Conservation (phyloP, 2,329 filamentous ascomycete species). For the Akanthomyces dipterigenus region DNA sequence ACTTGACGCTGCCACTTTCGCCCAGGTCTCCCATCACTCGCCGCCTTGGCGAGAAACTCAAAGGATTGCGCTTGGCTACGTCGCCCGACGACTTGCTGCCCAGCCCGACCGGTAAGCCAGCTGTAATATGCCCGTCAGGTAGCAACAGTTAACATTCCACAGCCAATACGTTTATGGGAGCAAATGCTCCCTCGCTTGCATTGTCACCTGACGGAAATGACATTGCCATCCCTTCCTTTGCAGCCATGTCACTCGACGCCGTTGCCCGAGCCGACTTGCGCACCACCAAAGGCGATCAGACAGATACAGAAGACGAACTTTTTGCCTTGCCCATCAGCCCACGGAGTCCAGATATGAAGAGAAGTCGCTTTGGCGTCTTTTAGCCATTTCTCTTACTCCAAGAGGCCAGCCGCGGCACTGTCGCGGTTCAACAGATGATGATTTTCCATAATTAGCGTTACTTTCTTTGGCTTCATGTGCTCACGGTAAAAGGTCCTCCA, state of each 20-base stretch:
- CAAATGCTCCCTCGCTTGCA: slow-evolving; percentile 26
- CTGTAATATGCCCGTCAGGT: slow-evolving; percentile 13
- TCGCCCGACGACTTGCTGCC: slow-evolving; percentile 57
- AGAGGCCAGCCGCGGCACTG: not conserved
- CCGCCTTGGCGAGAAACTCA: slow-evolving; percentile 70
- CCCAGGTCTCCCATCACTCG: slow-evolving; percentile 61
- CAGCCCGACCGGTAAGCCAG: slow-evolving; percentile 42
- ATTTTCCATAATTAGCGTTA: not conserved
- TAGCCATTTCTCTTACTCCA: not conserved
- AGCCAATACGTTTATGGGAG: slow-evolving; percentile 31
- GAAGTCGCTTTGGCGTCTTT: slow-evolving; percentile 67
- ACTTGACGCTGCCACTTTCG: slow-evolving; percentile 37
- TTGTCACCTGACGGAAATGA: slow-evolving; percentile 26
- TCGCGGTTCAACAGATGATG: not conserved
- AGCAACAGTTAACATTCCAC: not conserved
- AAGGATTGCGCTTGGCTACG: slow-evolving; percentile 71
- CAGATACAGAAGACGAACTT: slow-evolving; percentile 61
- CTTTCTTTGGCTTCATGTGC: not conserved
- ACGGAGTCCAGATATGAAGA: slow-evolving; percentile 76
- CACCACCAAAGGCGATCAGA: slow-evolving; percentile 16
- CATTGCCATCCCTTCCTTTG: slow-evolving; percentile 30
- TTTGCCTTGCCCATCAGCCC: slow-evolving; percentile 86
- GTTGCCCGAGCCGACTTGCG: slow-evolving; percentile 20
- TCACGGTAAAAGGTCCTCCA: not conserved
- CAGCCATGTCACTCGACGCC: slow-evolving; percentile 29